A percentile compares a stretch with the other conserved stretches of the same genome.
Evolutionary conservation across 2,329 filamentous ascomycete genomes (phyloP).

Genomic region (Fusarium sp.): DNA sequence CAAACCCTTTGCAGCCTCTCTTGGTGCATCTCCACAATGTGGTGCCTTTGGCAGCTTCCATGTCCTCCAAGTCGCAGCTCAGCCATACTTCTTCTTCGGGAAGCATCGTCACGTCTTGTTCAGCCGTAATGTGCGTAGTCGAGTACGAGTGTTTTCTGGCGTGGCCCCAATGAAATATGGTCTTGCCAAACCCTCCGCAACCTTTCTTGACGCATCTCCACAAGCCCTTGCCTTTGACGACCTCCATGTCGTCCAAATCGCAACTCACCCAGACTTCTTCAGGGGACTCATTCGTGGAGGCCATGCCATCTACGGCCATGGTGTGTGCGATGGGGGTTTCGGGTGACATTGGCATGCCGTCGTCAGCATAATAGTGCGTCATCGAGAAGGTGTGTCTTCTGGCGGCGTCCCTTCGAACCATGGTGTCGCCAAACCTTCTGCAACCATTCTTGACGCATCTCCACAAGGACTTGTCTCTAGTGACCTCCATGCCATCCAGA

Average conservation of each 20-base stretch:
- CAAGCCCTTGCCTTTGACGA: background rate
- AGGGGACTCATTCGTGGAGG: background rate
- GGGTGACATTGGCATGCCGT: background rate
- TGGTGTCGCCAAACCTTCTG: conserved; percentile 9
- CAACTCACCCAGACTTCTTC: conserved; percentile 15
- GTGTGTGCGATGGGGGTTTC: conserved; percentile 2
- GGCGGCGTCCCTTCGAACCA: background rate
- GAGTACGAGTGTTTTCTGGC: no score
- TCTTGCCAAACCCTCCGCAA: no score
- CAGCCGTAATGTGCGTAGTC: no score
- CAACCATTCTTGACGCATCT: conserved; percentile 23
- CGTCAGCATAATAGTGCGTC: background rate
- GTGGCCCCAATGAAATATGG: no score
- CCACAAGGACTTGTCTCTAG: background rate
- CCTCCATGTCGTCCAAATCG: conserved; percentile 15
- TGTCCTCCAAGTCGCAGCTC: conserved; percentile 10
- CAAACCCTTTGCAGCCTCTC: background rate
- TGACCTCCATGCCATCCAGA: conserved; percentile 16
- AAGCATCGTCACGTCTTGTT: no score
- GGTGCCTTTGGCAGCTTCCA: conserved; percentile 10
- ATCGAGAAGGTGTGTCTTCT: conserved; percentile 8
- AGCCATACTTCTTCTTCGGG: conserved; percentile 10
- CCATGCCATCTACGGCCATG: background rate
- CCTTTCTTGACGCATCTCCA: no score
- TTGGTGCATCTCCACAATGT: background rate